Evolutionary conservation across 495 filamentous ascomycete species (phyloP).

Genomic region (Aspergillus taichungensis): DNA sequence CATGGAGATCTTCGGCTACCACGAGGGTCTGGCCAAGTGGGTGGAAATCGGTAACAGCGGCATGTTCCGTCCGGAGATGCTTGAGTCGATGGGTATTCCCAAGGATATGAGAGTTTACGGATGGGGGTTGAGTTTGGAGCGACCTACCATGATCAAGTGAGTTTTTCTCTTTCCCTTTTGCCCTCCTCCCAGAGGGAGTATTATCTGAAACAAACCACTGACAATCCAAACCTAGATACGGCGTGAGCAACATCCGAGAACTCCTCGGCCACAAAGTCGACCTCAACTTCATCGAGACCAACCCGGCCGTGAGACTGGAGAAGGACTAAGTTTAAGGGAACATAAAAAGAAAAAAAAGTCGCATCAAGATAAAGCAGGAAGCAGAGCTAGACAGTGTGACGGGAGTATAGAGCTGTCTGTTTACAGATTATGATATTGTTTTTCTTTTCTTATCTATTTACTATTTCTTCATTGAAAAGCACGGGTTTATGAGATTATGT

Average conservation of each 20-base stretch:
- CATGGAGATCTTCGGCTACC: conserved; percentile 94
- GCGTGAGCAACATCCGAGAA: conserved; percentile 75
- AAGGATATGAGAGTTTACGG: conserved; percentile 84
- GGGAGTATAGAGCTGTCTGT: too few relatives aligned
- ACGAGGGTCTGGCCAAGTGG: conserved; percentile 81
- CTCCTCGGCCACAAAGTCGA: conserved; percentile 80
- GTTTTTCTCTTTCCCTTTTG: conserved; percentile 7
- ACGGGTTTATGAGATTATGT: conserved; percentile 4
- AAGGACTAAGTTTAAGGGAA: conserved; percentile 46
- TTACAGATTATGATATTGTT: not conserved
- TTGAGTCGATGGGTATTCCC: conserved; percentile 82
- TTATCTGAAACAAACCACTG: not conserved
- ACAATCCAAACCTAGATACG: conserved; percentile 41
- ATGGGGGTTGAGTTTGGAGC: conserved; percentile 82
- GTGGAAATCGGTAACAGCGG: conserved; percentile 97
- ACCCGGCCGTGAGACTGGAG: conserved; percentile 74
- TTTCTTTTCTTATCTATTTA: not conserved
- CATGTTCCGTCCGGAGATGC: conserved; percentile 97
- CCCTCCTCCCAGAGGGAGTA: not conserved
- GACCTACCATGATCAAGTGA: conserved; percentile 96
- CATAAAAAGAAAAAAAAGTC: conserved; percentile 9
- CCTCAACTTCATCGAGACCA: conserved; percentile 69
- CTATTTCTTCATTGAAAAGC: not conserved
- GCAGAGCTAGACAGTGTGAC: not conserved
- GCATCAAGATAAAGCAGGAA: not conserved